Evolutionary conservation across 2,329 filamentous ascomycete genomes (phyloP).

Genomic region (Penicillium hordei): DNA sequence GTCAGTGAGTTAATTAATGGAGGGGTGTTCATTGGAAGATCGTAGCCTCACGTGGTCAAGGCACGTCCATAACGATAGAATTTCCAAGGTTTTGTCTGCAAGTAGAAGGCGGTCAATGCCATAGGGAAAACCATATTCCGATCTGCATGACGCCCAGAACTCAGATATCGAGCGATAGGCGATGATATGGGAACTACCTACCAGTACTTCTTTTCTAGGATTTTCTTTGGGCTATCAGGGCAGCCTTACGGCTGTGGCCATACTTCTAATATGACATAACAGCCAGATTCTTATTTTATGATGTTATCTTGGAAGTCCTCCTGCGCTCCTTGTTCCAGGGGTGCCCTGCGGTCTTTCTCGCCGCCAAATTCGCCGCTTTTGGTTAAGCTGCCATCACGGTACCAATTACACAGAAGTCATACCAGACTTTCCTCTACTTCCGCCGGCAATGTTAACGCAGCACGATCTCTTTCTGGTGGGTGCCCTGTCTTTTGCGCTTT

Average conservation of each 20-base stretch:
- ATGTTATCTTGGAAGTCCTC: conserved; percentile 31
- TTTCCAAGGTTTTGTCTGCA: neutral
- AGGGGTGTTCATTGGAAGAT: neutral
- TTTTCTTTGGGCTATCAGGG: neutral
- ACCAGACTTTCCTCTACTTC: conserved; percentile 16
- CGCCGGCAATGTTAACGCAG: conserved; percentile 2
- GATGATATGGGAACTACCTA: conserved; percentile 20
- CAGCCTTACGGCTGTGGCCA: conserved; percentile 21
- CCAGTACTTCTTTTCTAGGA: neutral
- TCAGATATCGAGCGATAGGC: conserved; percentile 23
- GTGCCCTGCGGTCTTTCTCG: conserved; percentile 27
- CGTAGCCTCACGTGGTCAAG: neutral
- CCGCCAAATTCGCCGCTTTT: conserved; percentile 25
- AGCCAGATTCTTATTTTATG: neutral
- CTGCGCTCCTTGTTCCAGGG: conserved; percentile 34
- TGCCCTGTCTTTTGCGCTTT: neutral
- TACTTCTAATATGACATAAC: conserved; percentile 25
- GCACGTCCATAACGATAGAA: neutral
- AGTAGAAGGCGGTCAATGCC: conserved; percentile 13
- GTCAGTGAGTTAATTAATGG: neutral
- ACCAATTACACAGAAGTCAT: conserved; percentile 12
- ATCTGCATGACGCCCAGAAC: conserved; percentile 21
- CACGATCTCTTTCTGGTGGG: conserved; percentile 32
- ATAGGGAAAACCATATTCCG: conserved; percentile 12
- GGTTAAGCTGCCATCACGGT: conserved; percentile 17